phyloP scores from a whole-genome alignment of 2,329 filamentous ascomycete species.

The Monascus ruber region DNA sequence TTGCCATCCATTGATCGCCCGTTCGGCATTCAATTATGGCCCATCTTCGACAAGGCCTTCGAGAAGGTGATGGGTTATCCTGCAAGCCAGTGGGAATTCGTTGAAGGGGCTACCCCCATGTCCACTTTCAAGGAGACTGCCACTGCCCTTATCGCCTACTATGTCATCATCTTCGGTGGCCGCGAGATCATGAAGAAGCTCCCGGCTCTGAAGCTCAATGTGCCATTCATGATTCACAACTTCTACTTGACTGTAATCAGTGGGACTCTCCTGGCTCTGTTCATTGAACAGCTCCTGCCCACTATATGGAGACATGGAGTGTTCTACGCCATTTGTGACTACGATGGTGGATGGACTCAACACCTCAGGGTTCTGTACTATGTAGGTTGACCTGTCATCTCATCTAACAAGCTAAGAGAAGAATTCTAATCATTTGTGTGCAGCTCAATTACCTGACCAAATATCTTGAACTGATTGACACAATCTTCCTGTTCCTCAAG shows the following conservation, averaged over 20 bases:
- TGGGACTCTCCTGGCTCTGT: slow-evolving; percentile 66
- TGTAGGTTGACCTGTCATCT: slow-evolving; percentile 46
- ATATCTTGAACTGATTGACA: slow-evolving; percentile 91
- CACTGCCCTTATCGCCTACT: slow-evolving; percentile 77
- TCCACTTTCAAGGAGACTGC: slow-evolving; percentile 77
- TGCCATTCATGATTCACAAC: slow-evolving; percentile 92
- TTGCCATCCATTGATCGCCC: slow-evolving; percentile 78
- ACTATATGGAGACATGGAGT: slow-evolving; percentile 69
- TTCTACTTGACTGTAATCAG: slow-evolving; percentile 84
- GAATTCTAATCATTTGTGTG: not conserved
- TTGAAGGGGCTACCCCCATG: slow-evolving; percentile 71
- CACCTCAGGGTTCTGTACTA: slow-evolving; percentile 93
- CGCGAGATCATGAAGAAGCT: slow-evolving; percentile 84
- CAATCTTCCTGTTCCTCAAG: slow-evolving; percentile 94
- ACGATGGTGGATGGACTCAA: slow-evolving; percentile 82
- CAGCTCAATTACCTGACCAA: slow-evolving; percentile 98
- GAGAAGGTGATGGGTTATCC: slow-evolving; percentile 67
- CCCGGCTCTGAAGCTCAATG: slow-evolving; percentile 74
- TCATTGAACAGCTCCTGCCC: slow-evolving; percentile 81
- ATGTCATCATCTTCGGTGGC: slow-evolving; percentile 84
- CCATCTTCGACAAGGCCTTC: slow-evolving; percentile 83
- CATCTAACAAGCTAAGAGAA: slow-evolving; percentile 25
- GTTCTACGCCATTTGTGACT: slow-evolving; percentile 73
- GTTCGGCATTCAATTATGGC: slow-evolving; percentile 86
- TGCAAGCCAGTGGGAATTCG: slow-evolving; percentile 75